Evolutionary conservation across 2,329 filamentous ascomycete species (phyloP).

Genomic region (Ophiostoma perfectum): DNA sequence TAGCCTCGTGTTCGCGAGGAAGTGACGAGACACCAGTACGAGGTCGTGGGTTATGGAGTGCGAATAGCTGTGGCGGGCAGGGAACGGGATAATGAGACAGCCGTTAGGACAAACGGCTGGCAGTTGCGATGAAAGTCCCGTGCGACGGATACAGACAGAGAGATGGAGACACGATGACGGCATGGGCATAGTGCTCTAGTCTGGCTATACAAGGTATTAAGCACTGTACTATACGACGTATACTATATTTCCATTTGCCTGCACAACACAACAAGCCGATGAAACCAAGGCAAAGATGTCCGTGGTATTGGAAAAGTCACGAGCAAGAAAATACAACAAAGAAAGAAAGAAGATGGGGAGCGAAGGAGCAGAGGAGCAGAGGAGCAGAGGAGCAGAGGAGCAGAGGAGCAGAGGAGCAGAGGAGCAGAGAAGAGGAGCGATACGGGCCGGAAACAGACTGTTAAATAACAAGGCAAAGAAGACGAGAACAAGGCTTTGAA

Average conservation of each 20-base stretch:
- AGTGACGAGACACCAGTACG: neutral
- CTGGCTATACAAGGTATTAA: neutral
- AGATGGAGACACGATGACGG: neutral
- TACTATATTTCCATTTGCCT: neutral
- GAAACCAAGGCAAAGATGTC: neutral
- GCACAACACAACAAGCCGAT: neutral
- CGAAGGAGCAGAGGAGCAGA: too few relatives aligned
- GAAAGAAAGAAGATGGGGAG: neutral
- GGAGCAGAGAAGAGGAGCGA: too few relatives aligned
- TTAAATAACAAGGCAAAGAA: neutral
- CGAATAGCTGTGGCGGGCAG: neutral
- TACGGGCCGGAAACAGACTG: neutral
- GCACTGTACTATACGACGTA: neutral
- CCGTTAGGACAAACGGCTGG: neutral
- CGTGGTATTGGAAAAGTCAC: neutral
- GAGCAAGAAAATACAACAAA: neutral
- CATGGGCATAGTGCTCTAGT: neutral
- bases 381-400: too few relatives aligned
- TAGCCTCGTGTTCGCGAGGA: constrained; percentile 17
- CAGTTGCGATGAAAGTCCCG: neutral
- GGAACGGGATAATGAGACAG: neutral
- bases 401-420: too few relatives aligned
- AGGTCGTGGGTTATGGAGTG: neutral
- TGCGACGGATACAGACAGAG: too few relatives aligned
- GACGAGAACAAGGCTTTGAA: neutral